Conservation (phyloP, 768 basidiomycete species). For the Gyrodon lividus region DNA sequence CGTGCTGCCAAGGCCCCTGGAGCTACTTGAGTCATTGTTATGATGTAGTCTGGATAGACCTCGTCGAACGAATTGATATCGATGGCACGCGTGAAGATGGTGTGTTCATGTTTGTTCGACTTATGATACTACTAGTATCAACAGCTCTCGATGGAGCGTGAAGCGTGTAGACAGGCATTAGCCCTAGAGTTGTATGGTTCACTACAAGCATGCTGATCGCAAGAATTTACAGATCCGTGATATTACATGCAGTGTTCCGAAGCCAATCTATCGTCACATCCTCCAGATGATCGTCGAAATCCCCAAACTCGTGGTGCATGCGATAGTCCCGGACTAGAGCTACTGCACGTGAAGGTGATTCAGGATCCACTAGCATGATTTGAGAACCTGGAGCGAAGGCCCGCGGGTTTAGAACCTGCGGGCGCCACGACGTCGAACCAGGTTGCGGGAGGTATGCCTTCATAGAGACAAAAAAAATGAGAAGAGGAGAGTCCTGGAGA, state of each 20-base stretch:
- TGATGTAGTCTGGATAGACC: too few relatives aligned
- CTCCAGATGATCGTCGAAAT: constrained; percentile 84
- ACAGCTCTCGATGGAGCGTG: not conserved
- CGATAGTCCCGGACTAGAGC: constrained; percentile 47
- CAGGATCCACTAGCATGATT: constrained; percentile 47
- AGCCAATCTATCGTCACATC: constrained; percentile 59
- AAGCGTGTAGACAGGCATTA: not conserved
- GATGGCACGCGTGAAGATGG: not conserved
- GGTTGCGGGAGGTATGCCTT: constrained; percentile 53
- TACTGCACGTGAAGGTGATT: constrained; percentile 47
- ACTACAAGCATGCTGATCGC: not conserved
- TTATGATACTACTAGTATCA: too few relatives aligned
- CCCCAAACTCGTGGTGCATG: constrained; percentile 62
- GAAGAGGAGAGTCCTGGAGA: not conserved
- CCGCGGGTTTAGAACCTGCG: constrained; percentile 34
- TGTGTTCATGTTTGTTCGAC: not conserved
- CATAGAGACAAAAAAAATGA: not conserved
- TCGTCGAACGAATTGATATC: not conserved
- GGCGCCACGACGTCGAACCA: constrained; percentile 47
- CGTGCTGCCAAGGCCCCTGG: constrained; percentile 27
- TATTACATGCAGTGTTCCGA: constrained; percentile 36
- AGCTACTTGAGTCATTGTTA: constrained; percentile 6
- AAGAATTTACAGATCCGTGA: constrained; percentile 16
- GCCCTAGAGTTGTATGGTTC: too few relatives aligned
- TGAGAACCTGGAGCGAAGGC: constrained; percentile 47